These are phyloP conservation scores for Hamamelis virginiana DNA, from an alignment of 164 flowering plant species.

Conservation along the genomic window DNA sequence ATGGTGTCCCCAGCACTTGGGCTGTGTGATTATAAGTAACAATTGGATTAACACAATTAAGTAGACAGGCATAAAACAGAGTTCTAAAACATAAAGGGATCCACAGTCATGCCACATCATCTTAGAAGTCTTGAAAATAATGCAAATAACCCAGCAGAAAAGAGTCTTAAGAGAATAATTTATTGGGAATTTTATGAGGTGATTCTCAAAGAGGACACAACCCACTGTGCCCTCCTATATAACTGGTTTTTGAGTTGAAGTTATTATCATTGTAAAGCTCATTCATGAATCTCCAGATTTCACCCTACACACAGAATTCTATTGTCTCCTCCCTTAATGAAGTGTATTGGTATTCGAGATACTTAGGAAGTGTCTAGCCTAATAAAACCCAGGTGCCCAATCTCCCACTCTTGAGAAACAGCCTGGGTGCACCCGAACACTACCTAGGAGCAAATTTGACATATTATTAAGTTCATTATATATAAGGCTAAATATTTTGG, in stretches of 20 bases:
- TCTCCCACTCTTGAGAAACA: background rate
- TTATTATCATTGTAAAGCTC: no score
- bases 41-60: background rate
- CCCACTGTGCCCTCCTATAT: no score
- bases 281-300: no score
- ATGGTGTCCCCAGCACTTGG: conserved; percentile 30
- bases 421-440: background rate
- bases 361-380: background rate
- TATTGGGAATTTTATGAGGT: background rate
- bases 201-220: background rate
- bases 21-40: conserved; percentile 25
- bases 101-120: background rate
- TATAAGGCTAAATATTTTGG: no score
- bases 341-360: no score
- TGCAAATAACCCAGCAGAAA: no score
- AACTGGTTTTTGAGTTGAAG: no score
- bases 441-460: background rate
- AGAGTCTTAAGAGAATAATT: no score
- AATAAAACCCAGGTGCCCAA: background rate
- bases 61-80: background rate
- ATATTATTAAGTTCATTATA: no score
- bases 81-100: background rate
- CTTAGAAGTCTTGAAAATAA: background rate
- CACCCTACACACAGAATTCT: no score
- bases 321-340: no score